A percentile compares a stretch with the other conserved stretches of the same genome.
phyloP scores from a whole-genome alignment of 257 asterid species.

The Solanum chilense region DNA sequence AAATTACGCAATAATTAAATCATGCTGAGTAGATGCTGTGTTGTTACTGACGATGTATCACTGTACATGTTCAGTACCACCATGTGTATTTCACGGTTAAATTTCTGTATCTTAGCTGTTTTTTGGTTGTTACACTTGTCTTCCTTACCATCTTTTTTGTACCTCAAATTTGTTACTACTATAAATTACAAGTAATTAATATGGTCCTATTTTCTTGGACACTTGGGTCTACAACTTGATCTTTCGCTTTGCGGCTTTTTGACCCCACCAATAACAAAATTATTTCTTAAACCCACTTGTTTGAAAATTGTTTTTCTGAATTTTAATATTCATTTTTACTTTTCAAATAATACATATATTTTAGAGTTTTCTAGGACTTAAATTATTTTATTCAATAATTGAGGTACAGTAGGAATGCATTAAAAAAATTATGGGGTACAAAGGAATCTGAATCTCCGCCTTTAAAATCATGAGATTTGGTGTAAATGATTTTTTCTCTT shows the following conservation, averaged over 20 bases:
- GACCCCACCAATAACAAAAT: neutral
- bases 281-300: neutral
- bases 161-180: neutral
- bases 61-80: neutral
- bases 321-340: neutral
- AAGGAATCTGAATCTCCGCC: neutral
- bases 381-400: neutral
- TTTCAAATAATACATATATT: neutral
- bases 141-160: neutral
- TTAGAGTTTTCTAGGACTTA: neutral
- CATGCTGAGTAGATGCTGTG: constrained; percentile 3
- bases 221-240: neutral
- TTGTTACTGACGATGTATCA: neutral
- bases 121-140: neutral
- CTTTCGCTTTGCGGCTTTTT: neutral
- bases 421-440: neutral
- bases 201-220: neutral
- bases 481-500: neutral
- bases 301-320: neutral
- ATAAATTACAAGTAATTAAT: neutral
- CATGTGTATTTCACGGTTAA: neutral
- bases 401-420: neutral
- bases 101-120: neutral
- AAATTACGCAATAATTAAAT: neutral
- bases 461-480: neutral